A percentile compares a stretch with the other conserved stretches of the same genome.
Evolutionary conservation across 768 basidiomycete genomes (phyloP).

Genomic region (Tremella fuciformis): DNA sequence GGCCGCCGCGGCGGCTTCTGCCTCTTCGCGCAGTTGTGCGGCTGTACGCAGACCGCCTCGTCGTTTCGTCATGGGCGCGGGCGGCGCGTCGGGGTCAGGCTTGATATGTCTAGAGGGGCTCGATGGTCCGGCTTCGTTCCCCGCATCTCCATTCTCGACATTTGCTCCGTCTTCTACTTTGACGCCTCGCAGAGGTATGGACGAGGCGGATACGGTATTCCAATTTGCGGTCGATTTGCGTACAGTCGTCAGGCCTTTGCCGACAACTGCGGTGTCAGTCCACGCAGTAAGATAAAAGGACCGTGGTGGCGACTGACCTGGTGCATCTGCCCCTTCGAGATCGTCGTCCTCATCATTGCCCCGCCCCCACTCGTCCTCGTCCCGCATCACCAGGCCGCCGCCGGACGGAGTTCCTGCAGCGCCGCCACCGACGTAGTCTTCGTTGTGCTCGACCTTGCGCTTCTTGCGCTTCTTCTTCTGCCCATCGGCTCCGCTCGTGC

Average conservation of each 20-base stretch:
- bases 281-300: slow-evolving; percentile 15
- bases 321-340: slow-evolving; percentile 48
- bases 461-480: slow-evolving; percentile 61
- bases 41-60: slow-evolving; percentile 75
- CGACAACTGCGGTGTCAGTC: slow-evolving; percentile 35
- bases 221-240: slow-evolving; percentile 43
- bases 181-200: slow-evolving; percentile 20
- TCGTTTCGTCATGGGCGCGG: slow-evolving; percentile 38
- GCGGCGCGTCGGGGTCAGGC: slow-evolving; percentile 31
- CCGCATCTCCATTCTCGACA: not conserved
- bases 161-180: slow-evolving; percentile 14
- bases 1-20: slow-evolving; percentile 56
- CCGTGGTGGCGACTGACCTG: slow-evolving; percentile 34
- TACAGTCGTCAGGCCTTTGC: slow-evolving; percentile 42
- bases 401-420: slow-evolving; percentile 39
- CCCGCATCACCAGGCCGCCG: slow-evolving; percentile 42
- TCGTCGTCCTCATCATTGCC: slow-evolving; percentile 37
- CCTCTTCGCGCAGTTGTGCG: slow-evolving; percentile 62
- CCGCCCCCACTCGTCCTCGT: slow-evolving; percentile 51
- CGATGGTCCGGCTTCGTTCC: slow-evolving; percentile 20
- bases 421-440: slow-evolving; percentile 37
- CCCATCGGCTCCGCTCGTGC: slow-evolving; percentile 49
- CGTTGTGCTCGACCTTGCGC: slow-evolving; percentile 59
- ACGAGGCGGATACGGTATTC: slow-evolving; percentile 34
- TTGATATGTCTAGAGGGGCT: slow-evolving; percentile 53